A percentile compares a stretch with the other conserved stretches of the same genome.
These are phyloP conservation scores for Verticillium longisporum DNA, from an alignment of 2,329 filamentous ascomycete genomes.

Conservation along the genomic window DNA sequence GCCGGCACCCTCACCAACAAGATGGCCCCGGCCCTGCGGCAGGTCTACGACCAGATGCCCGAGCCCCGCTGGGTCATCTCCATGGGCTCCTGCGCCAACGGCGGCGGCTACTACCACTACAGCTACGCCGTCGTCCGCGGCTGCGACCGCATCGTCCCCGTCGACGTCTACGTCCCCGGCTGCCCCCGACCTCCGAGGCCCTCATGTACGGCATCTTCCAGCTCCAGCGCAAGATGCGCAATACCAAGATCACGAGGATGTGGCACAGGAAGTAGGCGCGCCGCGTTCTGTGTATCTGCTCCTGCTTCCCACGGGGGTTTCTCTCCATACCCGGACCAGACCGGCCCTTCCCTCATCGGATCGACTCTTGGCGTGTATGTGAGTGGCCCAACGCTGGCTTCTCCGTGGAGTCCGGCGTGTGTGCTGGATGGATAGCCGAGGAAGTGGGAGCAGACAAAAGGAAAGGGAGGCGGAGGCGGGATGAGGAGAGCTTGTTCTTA, in stretches of 20 bases:
- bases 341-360: too few species aligned
- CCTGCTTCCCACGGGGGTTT: too few species aligned
- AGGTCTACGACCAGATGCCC: conserved; percentile 95
- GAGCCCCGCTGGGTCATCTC: conserved; percentile 80
- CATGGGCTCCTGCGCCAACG: conserved; percentile 82
- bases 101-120: conserved; percentile 83
- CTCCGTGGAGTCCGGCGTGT: too few species aligned
- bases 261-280: conserved; percentile 48
- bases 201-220: conserved; percentile 67
- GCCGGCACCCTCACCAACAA: conserved; percentile 92
- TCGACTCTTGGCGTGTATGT: too few species aligned
- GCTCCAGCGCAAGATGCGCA: conserved; percentile 69
- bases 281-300: too few species aligned
- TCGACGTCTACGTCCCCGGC: conserved; percentile 74
- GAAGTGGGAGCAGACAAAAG: too few species aligned
- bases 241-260: conserved; percentile 47
- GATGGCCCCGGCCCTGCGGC: conserved; percentile 85
- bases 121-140: conserved; percentile 68
- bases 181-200: conserved; percentile 60
- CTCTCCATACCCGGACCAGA: too few species aligned
- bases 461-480: too few species aligned
- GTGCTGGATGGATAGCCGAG: too few species aligned
- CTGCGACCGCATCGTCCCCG: conserved; percentile 70
- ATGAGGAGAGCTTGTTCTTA: too few species aligned
- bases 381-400: too few species aligned